A percentile compares a stretch with the other conserved stretches of the same genome.
Conservation (phyloP, 148 eudicot genomes). For the Selenicereus undatus region DNA sequence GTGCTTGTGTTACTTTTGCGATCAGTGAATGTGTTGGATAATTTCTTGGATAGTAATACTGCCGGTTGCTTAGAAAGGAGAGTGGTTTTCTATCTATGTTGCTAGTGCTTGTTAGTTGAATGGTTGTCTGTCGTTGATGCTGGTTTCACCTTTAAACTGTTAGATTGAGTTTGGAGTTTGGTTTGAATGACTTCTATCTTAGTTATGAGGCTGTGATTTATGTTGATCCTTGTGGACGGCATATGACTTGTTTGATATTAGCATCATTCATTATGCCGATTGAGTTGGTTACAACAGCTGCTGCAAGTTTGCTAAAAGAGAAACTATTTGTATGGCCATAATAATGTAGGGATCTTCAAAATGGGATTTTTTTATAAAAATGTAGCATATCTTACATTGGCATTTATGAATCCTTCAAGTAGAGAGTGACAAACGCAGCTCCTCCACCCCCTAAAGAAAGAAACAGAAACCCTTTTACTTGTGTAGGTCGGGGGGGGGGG, state of each 20-base stretch:
- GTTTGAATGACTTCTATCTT: background rate
- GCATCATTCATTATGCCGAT: background rate
- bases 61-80: background rate
- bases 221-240: background rate
- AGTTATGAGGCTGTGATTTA: background rate
- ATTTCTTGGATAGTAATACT: background rate
- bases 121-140: background rate
- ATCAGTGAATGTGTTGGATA: background rate
- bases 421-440: background rate
- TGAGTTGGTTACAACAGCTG: background rate
- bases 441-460: no score
- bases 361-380: background rate
- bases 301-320: background rate
- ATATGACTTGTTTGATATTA: background rate
- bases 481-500: background rate
- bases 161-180: background rate
- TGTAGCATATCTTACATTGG: background rate
- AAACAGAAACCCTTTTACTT: no score
- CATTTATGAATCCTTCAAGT: background rate
- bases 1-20: background rate
- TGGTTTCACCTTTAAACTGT: background rate
- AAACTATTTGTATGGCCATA: background rate
- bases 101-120: constrained; percentile 7
- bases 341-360: no score
- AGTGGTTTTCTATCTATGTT: background rate